Evolutionary conservation across 2,329 filamentous ascomycete species (phyloP).

Genomic region (Phialocephala subalpina): DNA sequence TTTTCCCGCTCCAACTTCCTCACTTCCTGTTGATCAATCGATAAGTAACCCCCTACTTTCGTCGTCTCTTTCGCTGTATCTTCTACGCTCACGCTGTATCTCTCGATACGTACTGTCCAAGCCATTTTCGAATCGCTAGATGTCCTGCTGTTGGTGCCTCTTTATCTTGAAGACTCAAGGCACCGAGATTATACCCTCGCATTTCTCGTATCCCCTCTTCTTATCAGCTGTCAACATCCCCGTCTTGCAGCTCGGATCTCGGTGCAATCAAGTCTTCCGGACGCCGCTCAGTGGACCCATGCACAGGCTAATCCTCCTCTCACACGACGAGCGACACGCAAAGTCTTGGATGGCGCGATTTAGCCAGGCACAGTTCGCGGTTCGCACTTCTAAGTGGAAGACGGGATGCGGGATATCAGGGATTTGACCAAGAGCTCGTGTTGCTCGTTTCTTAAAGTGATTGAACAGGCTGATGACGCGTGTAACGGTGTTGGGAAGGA

Average conservation of each 20-base stretch:
- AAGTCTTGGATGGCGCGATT: neutral
- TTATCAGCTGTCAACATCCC: neutral
- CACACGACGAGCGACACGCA: neutral
- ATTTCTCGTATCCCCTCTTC: neutral
- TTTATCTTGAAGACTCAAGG: neutral
- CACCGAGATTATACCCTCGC: neutral
- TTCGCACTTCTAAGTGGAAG: neutral
- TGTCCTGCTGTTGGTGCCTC: no score
- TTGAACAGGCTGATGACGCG: neutral
- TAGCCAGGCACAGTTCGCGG: neutral
- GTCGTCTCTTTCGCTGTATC: neutral
- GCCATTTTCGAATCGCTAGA: no score
- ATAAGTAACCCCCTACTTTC: neutral
- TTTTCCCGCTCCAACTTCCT: neutral
- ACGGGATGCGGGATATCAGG: neutral
- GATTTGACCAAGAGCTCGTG: neutral
- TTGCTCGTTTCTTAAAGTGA: no score
- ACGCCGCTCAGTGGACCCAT: neutral
- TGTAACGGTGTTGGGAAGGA: neutral
- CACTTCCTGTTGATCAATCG: conserved; percentile 2
- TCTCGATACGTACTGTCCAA: no score
- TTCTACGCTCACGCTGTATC: neutral
- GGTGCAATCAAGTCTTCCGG: neutral
- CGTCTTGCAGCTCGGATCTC: neutral
- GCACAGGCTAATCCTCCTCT: neutral